A percentile compares a stretch with the other conserved stretches of the same genome.
Conservation (phyloP, 2,329 filamentous ascomycete species). For the Alternaria brassicicola region DNA sequence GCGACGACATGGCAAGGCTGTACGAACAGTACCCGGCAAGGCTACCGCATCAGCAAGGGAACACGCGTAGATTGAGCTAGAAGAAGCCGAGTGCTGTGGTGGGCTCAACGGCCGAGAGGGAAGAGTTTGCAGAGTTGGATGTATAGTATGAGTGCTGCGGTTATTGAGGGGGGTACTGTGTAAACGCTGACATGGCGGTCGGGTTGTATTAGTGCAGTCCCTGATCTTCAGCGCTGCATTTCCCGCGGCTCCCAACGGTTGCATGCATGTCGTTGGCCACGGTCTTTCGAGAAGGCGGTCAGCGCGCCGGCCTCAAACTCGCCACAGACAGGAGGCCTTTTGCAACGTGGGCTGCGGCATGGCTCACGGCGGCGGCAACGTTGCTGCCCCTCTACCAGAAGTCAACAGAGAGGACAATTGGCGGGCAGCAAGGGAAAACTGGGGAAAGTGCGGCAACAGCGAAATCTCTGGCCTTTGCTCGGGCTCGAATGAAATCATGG, state of each 20-base stretch:
- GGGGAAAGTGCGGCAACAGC: constrained; percentile 19
- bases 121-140: background rate
- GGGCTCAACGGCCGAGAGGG: background rate
- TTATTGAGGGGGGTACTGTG: too few species aligned
- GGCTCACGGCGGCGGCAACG: constrained; percentile 6
- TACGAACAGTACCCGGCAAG: constrained; percentile 21
- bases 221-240: constrained; percentile 25
- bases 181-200: background rate
- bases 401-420: background rate
- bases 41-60: constrained; percentile 13
- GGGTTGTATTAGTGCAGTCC: constrained; percentile 11
- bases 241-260: constrained; percentile 18
- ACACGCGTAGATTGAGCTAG: background rate
- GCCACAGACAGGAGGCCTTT: constrained; percentile 31
- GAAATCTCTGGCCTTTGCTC: constrained; percentile 15
- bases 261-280: constrained; percentile 15
- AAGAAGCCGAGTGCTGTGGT: background rate
- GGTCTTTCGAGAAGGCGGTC: constrained; percentile 30
- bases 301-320: constrained; percentile 28
- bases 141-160: background rate
- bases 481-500: constrained; percentile 14
- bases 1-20: constrained; percentile 21
- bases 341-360: constrained; percentile 26
- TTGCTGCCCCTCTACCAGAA: constrained; percentile 1
- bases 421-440: background rate